Conservation (phyloP, 1,284 basidiomycete genomes). For the Cutaneotrichosporon sp. region DNA sequence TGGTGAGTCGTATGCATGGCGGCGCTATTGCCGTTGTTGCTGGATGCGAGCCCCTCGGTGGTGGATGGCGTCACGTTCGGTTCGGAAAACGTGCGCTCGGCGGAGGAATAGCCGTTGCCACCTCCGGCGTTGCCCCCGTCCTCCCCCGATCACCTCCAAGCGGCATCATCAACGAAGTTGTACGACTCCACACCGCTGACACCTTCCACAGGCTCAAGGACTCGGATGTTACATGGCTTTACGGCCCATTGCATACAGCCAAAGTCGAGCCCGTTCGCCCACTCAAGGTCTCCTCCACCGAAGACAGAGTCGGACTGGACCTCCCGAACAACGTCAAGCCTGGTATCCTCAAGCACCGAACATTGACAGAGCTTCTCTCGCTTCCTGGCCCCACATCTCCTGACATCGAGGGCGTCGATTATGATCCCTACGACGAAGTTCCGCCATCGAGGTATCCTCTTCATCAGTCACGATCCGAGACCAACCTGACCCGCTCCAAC, state of each 20-base stretch:
- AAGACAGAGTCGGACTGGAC: constrained; percentile 55
- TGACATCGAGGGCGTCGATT: constrained; percentile 49
- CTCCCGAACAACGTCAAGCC: constrained; percentile 61
- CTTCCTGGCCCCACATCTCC: constrained; percentile 54
- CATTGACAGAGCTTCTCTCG: constrained; percentile 78
- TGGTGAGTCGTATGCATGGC: constrained; percentile 63
- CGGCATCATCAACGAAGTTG: constrained; percentile 4
- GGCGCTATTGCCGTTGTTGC: background rate
- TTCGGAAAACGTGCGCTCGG: constrained; percentile 2
- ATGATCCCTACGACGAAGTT: background rate
- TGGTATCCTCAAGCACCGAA: constrained; percentile 86
- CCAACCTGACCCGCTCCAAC: constrained; percentile 56
- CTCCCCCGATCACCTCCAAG: background rate
- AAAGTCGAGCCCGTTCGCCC: constrained; percentile 60
- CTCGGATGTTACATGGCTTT: constrained; percentile 98
- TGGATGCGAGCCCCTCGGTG: too few relatives aligned
- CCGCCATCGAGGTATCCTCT: constrained; percentile 14
- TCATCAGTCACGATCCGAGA: constrained; percentile 75
- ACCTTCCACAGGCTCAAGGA: constrained; percentile 80
- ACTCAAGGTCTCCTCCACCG: constrained; percentile 53
- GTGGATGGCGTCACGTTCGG: constrained; percentile 1
- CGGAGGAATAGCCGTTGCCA: constrained; percentile 10
- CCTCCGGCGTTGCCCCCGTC: background rate
- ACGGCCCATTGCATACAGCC: constrained; percentile 91
- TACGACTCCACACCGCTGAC: constrained; percentile 2